Base-by-base conservation (phyloP, 768 basidiomycete species). In the Trametes elegans region DNA sequence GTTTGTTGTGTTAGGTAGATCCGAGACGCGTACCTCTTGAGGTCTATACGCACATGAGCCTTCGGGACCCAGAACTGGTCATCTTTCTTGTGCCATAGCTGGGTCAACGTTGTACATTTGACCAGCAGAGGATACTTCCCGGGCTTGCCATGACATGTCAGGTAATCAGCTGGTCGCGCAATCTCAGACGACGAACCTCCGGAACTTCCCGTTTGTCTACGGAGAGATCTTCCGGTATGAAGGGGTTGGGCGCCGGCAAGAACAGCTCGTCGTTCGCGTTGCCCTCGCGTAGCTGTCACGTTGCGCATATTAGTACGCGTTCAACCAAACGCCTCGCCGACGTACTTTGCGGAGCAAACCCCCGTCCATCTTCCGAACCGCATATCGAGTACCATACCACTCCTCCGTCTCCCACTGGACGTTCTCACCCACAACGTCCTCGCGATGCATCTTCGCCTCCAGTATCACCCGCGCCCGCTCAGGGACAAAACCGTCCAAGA, bases 11-110 rank as follows among this genome's bases (percentile, higher is more conserved):
- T 6, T 16, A 0, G 11, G 4, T 1, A 27, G 41, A 34, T n/a
- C n/a, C 28, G 24, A 7, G 27, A 21, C 5, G 67, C 64, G 13
- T 62, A 74, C 75, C 62, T 71, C 18, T 69, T 65, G 46, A 78
- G 66, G 36, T 66, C 60, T 49, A 81, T 60, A 46, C 70, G 67
- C 0, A 77, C 59, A 5, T 52, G 64, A 0, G 77, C 79, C 54
- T 76, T 75, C 2, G 81, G 82, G 1, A 81, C 73, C 78, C 78
- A 80, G 72, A 80, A 84, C 44, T 74, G 70, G 60, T 82, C 81
- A 64, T 84, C 82, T 62, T 78, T 77, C 68, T 83, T 84, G 68
- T 76, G 72, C 80, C 80, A 84, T 3, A 82, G 62, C 18, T 71
- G 66, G 1, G 73, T 71, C 5, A 69, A 41, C 1, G 66, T 57